Base-by-base conservation (phyloP, 352 stramenopile species). In the Pythium insidiosum region DNA sequence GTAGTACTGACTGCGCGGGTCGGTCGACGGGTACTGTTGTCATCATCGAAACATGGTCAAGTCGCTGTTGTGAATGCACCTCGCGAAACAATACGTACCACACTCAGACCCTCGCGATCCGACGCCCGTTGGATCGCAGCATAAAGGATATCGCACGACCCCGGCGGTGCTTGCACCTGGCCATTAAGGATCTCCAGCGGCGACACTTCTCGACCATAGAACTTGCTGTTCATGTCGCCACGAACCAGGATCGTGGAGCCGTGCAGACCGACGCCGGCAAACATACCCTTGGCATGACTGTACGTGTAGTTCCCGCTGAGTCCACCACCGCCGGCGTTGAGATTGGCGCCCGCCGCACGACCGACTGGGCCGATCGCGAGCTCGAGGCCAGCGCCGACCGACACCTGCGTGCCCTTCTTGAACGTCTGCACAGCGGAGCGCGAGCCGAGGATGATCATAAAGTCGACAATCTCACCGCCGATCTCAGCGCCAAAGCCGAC, bases 391-490 rank as follows among this genome's bases (percentile, higher is more conserved):
- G 81, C 78, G 28, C 81, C 81, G 9, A 94, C 68, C 2, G 73
- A 88, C 19, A 91, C 67, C 40, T 94, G 81, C 22, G 76, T 86
- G 24, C 78, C 78, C 41, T 82, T 82, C 50, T 89, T 91, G 58
- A 94, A 94, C 30, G 72, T 88, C 20, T 82, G 72, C 31, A 94
- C 69, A 30, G 81, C 76, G 29, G 50, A 66, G 4, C 47, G 53
- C 0, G 82, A 93, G 60, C 79, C 77, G 31, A 94, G 55, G 3
- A 94, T 61, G 57, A 94, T 94, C 73, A 94, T 88, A 38, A 92
- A 94, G 36, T 94, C 80, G 50, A 91, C 73, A 54, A 94, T 84
- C 46, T 94, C 82, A 12, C 79, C 82, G 33, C 82, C 82, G 34
- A 90, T 84, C 48, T 92, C 77, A 3, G 77, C 77, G 38, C 79